Evolutionary conservation across 352 stramenopile species (phyloP).

Genomic region (Plasmopara viticola): DNA sequence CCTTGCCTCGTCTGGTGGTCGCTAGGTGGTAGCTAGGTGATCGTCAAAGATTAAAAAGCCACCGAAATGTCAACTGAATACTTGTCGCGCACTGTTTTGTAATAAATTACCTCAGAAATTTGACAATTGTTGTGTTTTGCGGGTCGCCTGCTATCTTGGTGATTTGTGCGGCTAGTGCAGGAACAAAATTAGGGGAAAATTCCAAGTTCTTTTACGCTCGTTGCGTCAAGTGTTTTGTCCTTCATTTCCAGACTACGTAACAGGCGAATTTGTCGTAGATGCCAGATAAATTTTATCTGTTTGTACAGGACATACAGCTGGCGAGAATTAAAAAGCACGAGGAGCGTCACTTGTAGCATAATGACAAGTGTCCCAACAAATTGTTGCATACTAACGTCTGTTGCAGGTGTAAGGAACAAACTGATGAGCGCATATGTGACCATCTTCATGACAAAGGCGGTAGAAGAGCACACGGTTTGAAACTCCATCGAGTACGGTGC

Average conservation of each 20-base stretch:
- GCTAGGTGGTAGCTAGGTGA: slow-evolving; percentile 10
- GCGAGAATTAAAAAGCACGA: slow-evolving; percentile 70
- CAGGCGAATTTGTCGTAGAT: slow-evolving; percentile 36
- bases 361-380: slow-evolving; percentile 63
- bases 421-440: slow-evolving; percentile 77
- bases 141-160: slow-evolving; percentile 32
- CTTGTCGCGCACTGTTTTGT: no score
- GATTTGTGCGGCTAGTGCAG: slow-evolving; percentile 22
- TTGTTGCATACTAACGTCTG: slow-evolving; percentile 38
- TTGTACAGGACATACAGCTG: slow-evolving; percentile 77
- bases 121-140: slow-evolving; percentile 24
- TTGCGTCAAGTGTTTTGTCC: slow-evolving; percentile 21
- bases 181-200: slow-evolving; percentile 32
- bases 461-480: slow-evolving; percentile 60
- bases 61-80: no score
- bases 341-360: slow-evolving; percentile 50
- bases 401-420: slow-evolving; percentile 55
- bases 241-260: slow-evolving; percentile 21
- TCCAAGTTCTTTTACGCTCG: slow-evolving; percentile 18
- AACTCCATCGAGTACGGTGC: slow-evolving; percentile 66
- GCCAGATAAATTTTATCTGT: slow-evolving; percentile 60
- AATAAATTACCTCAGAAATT: not conserved
- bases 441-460: slow-evolving; percentile 80
- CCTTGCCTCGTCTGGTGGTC: slow-evolving; percentile 18
- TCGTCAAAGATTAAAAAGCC: no score